Evolutionary conservation across 352 stramenopile genomes (phyloP).

Genomic region (Phytopythium litorale): DNA sequence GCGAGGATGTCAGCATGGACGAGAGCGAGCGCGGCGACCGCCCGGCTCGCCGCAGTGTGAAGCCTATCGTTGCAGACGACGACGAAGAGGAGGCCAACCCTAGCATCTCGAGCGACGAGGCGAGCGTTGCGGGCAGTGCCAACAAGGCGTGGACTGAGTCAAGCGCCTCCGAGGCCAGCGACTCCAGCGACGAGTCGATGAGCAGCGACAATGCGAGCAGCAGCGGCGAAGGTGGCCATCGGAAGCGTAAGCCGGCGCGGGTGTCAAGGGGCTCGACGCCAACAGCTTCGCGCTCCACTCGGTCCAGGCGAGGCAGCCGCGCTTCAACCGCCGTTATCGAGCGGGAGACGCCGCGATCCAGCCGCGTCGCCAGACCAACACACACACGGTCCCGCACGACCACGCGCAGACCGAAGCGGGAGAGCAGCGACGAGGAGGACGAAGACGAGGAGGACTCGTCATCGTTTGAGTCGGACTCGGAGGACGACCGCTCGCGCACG

Average conservation of each 20-base stretch:
- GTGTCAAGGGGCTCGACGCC: slow-evolving; percentile 13
- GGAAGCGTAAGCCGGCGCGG: slow-evolving; percentile 20
- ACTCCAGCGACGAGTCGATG: slow-evolving; percentile 49
- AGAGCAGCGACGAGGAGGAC: neutral
- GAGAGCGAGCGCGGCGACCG: neutral
- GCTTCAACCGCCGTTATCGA: neutral
- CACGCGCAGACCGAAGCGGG: neutral
- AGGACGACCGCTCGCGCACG: neutral
- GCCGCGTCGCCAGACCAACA: neutral
- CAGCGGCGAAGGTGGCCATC: slow-evolving; percentile 3
- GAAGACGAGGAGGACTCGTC: neutral
- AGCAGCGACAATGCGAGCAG: slow-evolving; percentile 43
- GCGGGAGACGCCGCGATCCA: neutral
- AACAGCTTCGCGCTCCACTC: slow-evolving; percentile 4
- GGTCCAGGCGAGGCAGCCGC: neutral
- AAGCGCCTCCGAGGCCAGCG: slow-evolving; percentile 57
- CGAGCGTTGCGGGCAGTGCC: slow-evolving; percentile 34
- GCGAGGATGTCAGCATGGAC: slow-evolving; percentile 12
- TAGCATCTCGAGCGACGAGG: slow-evolving; percentile 36
- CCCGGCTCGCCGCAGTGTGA: neutral
- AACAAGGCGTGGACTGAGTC: slow-evolving; percentile 68
- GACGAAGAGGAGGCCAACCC: slow-evolving; percentile 28
- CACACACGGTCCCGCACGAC: neutral
- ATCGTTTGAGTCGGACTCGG: neutral
- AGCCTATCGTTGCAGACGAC: neutral